Conservation (phyloP, 495 filamentous ascomycete genomes). For the Letharia lupina region DNA sequence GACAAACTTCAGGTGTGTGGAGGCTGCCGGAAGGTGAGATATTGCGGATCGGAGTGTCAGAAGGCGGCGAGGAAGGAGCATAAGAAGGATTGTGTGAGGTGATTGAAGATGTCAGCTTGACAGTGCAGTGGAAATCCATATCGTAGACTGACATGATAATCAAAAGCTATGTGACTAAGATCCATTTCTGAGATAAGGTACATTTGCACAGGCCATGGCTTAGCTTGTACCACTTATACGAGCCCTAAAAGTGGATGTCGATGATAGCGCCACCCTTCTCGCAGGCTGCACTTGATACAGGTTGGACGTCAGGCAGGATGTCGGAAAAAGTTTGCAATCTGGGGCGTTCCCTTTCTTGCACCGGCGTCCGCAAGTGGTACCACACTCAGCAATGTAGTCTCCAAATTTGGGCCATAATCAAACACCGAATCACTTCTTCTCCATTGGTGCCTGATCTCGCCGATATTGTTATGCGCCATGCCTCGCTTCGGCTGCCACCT, state of each 20-base stretch:
- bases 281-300: background rate
- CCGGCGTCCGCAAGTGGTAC: too few species aligned
- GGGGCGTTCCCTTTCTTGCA: too few species aligned
- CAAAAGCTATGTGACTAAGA: background rate
- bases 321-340: background rate
- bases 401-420: too few species aligned
- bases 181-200: background rate
- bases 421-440: too few species aligned
- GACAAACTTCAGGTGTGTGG: conserved; percentile 18
- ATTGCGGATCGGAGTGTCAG: conserved; percentile 23
- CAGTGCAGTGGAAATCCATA: background rate
- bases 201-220: background rate
- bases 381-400: too few species aligned
- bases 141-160: background rate
- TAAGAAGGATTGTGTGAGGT: conserved; percentile 18
- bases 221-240: background rate
- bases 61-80: conserved; percentile 24
- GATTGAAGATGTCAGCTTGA: background rate
- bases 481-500: too few species aligned
- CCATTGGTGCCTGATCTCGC: too few species aligned
- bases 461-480: too few species aligned
- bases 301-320: background rate
- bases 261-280: background rate
- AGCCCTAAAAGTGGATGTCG: background rate
- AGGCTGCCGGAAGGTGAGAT: conserved; percentile 19